A percentile compares a stretch with the other conserved stretches of the same genome.
These are phyloP conservation scores for Colletotrichum karsti DNA, from an alignment of 2,329 filamentous ascomycete genomes.

Conservation along the genomic window DNA sequence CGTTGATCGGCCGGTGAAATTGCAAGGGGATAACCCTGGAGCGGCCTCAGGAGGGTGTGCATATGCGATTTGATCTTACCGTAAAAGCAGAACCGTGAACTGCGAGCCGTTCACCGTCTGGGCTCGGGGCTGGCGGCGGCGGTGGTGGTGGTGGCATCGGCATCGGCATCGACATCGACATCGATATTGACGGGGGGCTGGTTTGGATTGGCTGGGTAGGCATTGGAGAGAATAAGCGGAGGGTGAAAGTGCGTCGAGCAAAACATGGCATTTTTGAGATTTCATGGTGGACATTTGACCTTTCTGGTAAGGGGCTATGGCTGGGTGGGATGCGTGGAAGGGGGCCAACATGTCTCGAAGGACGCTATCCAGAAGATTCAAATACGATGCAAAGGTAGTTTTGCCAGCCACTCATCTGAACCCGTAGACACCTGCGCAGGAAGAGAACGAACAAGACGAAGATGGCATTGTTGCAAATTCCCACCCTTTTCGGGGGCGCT, in stretches of 20 bases:
- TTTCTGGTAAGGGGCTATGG: not conserved
- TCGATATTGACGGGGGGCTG: not conserved
- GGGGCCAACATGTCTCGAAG: not conserved
- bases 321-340: not conserved
- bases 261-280: conserved; percentile 24
- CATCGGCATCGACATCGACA: too few relatives aligned
- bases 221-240: not conserved
- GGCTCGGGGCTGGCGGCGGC: too few relatives aligned
- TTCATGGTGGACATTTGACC: conserved; percentile 1
- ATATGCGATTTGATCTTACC: not conserved
- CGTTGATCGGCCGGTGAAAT: not conserved
- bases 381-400: not conserved
- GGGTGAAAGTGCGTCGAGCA: conserved; percentile 14
- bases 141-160: not conserved
- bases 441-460: too few relatives aligned
- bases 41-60: not conserved
- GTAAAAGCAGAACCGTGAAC: not conserved
- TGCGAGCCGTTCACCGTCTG: conserved; percentile 2
- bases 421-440: too few relatives aligned
- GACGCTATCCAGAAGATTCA: conserved; percentile 10
- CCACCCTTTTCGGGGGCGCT: not conserved
- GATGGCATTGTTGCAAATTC: conserved; percentile 8
- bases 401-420: too few relatives aligned
- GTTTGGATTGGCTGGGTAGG: too few relatives aligned
- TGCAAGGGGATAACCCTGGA: conserved; percentile 21